Conservation (phyloP, 2,329 filamentous ascomycete genomes). For the Pyrenophora tritici-repentis region DNA sequence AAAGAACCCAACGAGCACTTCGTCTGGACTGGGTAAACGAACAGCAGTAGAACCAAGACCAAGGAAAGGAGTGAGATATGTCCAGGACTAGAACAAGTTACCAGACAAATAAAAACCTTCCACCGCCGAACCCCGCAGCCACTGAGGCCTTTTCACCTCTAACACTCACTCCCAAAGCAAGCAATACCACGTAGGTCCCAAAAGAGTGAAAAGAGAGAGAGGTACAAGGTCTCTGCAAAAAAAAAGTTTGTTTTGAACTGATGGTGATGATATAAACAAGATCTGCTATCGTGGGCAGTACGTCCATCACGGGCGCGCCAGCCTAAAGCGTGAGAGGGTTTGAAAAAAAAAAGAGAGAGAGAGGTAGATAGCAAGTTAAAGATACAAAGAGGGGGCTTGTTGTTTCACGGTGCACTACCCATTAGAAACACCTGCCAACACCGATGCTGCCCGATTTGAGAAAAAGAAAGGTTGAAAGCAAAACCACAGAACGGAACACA, state of each 20-base stretch:
- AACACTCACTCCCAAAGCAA: not conserved
- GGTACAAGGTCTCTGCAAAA: no score
- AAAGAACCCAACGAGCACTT: slow-evolving; percentile 13
- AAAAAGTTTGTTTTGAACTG: not conserved
- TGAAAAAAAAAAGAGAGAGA: not conserved
- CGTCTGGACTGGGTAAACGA: slow-evolving; percentile 11
- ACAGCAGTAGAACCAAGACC: not conserved
- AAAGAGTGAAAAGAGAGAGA: no score
- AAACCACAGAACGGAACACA: no score
- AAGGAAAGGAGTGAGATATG: not conserved
- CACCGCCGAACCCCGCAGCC: no score
- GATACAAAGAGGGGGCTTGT: not conserved
- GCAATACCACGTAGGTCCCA: not conserved
- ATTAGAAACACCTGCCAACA: slow-evolving; percentile 44
- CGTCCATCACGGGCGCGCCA: no score
- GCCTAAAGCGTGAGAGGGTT: not conserved
- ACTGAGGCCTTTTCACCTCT: no score
- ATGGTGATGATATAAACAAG: slow-evolving; percentile 7
- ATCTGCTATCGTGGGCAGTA: no score
- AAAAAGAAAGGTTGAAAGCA: slow-evolving; percentile 1
- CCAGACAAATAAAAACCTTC: no score
- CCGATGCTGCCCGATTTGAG: slow-evolving; percentile 30
- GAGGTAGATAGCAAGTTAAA: not conserved
- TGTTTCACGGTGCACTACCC: slow-evolving; percentile 43
- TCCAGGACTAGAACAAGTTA: no score